Conservation (phyloP, 2,329 filamentous ascomycete species). For the Fusarium sp. region DNA sequence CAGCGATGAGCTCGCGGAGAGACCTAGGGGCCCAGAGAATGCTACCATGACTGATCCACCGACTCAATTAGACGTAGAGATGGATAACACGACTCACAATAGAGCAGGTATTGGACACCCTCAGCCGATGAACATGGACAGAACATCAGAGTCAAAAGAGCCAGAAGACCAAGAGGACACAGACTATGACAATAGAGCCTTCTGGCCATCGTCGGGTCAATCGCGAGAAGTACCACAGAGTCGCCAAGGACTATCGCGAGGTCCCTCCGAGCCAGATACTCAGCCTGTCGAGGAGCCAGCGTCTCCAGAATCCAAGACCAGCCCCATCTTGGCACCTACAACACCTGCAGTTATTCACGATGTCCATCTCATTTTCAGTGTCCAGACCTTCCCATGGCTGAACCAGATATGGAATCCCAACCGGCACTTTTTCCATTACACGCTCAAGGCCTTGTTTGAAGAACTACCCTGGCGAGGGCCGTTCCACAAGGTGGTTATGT, state of each 20-base stretch:
- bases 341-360: not conserved
- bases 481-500: not conserved
- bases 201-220: no score
- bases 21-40: rapidly evolving
- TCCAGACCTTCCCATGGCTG: not conserved
- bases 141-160: not conserved
- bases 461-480: not conserved
- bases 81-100: not conserved
- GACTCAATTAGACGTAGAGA: not conserved
- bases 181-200: not conserved
- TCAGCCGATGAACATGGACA: not conserved
- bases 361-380: constrained; percentile 4
- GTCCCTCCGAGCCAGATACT: not conserved
- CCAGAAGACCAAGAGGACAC: not conserved
- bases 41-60: not conserved
- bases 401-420: not conserved
- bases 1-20: no score
- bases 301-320: not conserved
- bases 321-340: rapidly evolving
- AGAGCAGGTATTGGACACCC: not conserved
- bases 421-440: not conserved
- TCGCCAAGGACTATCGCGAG: rapidly evolving
- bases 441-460: not conserved
- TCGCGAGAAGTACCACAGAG: not conserved
- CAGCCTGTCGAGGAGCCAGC: not conserved